These are phyloP conservation scores for Venturia oleaginea DNA, from an alignment of 2,329 filamentous ascomycete species.

Conservation along the genomic window DNA sequence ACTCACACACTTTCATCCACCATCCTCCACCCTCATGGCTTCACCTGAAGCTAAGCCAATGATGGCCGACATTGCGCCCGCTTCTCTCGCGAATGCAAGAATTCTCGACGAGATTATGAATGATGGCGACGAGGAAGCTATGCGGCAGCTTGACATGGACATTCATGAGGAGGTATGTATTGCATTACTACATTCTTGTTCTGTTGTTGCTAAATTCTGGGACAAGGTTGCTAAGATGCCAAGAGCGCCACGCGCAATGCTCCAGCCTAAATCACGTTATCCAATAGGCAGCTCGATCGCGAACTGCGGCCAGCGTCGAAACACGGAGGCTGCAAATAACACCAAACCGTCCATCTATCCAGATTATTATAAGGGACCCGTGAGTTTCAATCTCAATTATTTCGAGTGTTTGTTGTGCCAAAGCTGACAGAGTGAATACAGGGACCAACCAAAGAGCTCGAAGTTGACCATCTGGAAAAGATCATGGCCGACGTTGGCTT, in stretches of 20 bases:
- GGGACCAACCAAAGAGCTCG: background rate
- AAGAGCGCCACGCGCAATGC: slow-evolving; percentile 19
- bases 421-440: background rate
- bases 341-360: slow-evolving; percentile 36
- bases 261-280: background rate
- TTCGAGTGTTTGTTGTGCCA: background rate
- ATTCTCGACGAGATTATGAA: background rate
- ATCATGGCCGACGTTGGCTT: slow-evolving; percentile 6
- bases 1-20: background rate
- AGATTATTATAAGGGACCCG: slow-evolving; percentile 8
- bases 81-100: background rate
- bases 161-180: background rate
- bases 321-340: slow-evolving; percentile 20
- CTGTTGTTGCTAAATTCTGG: background rate
- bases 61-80: background rate
- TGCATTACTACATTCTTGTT: background rate
- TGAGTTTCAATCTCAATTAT: background rate
- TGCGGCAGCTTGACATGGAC: background rate
- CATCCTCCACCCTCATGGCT: background rate
- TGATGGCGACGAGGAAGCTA: background rate
- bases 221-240: background rate
- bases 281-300: background rate
- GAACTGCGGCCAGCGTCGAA: background rate
- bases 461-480: slow-evolving; percentile 1
- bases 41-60: background rate